These are phyloP conservation scores for Gossypium ekmanianum DNA, from an alignment of 345 rosid genomes.

Conservation along the genomic window DNA sequence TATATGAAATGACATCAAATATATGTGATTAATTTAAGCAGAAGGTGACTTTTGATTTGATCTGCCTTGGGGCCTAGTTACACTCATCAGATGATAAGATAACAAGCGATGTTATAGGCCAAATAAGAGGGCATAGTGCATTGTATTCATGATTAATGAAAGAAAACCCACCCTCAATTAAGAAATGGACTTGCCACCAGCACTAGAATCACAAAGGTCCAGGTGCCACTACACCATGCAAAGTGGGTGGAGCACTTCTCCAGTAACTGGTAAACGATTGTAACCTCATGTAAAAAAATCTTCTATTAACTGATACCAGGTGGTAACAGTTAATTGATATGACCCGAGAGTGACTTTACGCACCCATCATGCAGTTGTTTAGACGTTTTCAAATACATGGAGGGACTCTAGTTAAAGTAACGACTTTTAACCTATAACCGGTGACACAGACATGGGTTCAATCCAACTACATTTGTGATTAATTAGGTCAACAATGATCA, in stretches of 20 bases:
- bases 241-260: slow-evolving; percentile 10
- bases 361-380: neutral
- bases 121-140: slow-evolving; percentile 6
- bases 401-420: neutral
- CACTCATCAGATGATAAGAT: neutral
- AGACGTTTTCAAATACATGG: neutral
- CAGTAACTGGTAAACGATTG: neutral
- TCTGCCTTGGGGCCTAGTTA: neutral
- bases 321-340: neutral
- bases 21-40: neutral
- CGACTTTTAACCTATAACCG: neutral
- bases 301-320: neutral
- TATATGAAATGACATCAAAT: neutral
- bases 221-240: slow-evolving; percentile 4
- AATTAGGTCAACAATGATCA: slow-evolving; percentile 1
- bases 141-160: slow-evolving; percentile 4
- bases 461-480: neutral
- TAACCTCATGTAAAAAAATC: neutral
- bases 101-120: neutral
- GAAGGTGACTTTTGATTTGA: neutral
- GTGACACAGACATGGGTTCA: neutral
- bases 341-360: neutral
- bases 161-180: neutral
- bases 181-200: slow-evolving; percentile 8
- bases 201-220: neutral